Conservation (phyloP, 2,329 filamentous ascomycete species). For the Fusarium brevicatenulatum region DNA sequence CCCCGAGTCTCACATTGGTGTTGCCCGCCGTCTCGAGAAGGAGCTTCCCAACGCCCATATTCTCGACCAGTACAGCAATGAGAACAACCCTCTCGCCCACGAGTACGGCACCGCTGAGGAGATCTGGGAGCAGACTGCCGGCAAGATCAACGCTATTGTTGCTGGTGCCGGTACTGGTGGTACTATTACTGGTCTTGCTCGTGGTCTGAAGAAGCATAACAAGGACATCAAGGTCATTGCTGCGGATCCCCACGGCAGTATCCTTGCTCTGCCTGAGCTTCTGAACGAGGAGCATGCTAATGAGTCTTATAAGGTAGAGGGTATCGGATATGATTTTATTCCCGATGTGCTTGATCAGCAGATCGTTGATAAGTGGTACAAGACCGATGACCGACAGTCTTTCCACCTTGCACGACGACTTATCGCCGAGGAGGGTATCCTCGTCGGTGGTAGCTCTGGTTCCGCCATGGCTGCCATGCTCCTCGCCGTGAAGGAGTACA, state of each 20-base stretch:
- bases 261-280: constrained; percentile 81
- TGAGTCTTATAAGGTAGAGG: constrained; percentile 95
- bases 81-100: constrained; percentile 91
- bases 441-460: constrained; percentile 93
- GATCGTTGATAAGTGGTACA: constrained; percentile 93
- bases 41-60: constrained; percentile 98
- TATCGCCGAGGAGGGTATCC: constrained; percentile 92
- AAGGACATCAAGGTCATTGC: constrained; percentile 86
- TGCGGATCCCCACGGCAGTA: constrained; percentile 91
- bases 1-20: constrained; percentile 96
- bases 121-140: constrained; percentile 91
- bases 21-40: constrained; percentile 88
- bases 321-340: constrained; percentile 98
- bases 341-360: constrained; percentile 89
- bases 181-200: constrained; percentile 90
- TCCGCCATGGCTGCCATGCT: constrained; percentile 88
- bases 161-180: constrained; percentile 96
- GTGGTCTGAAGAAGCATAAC: constrained; percentile 88
- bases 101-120: constrained; percentile 95
- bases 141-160: constrained; percentile 83
- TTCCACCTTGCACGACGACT: constrained; percentile 90
- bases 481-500: constrained; percentile 78
- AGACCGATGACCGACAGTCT: constrained; percentile 92
- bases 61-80: constrained; percentile 93
- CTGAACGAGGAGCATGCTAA: constrained; percentile 86